These are phyloP conservation scores for Mycena metata DNA, from an alignment of 768 basidiomycete species.

Conservation along the genomic window DNA sequence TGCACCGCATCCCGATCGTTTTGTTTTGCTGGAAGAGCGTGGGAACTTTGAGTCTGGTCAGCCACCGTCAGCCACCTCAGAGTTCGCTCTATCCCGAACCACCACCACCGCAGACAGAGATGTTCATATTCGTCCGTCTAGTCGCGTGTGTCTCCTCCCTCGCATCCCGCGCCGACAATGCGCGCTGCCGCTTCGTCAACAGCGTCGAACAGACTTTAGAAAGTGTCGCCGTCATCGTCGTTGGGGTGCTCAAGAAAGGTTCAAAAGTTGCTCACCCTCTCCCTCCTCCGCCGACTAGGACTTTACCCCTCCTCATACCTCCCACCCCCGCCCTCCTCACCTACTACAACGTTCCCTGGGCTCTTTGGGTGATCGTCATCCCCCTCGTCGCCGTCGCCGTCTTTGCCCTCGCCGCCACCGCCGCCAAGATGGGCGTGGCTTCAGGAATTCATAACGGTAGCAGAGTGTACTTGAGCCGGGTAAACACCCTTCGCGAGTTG, in stretches of 20 bases:
- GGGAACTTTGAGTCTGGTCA: not conserved
- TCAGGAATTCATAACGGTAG: no score
- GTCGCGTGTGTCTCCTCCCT: not conserved
- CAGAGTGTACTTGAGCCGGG: no score
- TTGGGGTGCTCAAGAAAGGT: not conserved
- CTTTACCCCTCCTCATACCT: not conserved
- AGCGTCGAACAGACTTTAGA: not conserved
- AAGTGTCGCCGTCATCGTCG: not conserved
- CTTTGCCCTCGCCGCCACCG: not conserved
- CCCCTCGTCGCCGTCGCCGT: not conserved
- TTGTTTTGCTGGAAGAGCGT: not conserved
- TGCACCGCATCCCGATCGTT: not conserved
- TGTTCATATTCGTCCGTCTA: not conserved
- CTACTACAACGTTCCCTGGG: no score
- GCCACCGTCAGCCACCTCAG: no score
- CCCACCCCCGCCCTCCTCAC: not conserved
- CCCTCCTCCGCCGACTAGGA: conserved; percentile 1
- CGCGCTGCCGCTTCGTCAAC: not conserved
- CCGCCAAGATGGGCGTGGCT: not conserved
- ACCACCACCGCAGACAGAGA: not conserved
- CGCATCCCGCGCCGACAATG: not conserved
- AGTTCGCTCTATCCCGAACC: not conserved
- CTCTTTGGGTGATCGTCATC: no score
- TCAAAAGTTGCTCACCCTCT: no score
- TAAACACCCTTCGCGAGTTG: no score